These are phyloP conservation scores for Monosporascus sp. DNA, from an alignment of 2,329 filamentous ascomycete genomes.

Conservation along the genomic window DNA sequence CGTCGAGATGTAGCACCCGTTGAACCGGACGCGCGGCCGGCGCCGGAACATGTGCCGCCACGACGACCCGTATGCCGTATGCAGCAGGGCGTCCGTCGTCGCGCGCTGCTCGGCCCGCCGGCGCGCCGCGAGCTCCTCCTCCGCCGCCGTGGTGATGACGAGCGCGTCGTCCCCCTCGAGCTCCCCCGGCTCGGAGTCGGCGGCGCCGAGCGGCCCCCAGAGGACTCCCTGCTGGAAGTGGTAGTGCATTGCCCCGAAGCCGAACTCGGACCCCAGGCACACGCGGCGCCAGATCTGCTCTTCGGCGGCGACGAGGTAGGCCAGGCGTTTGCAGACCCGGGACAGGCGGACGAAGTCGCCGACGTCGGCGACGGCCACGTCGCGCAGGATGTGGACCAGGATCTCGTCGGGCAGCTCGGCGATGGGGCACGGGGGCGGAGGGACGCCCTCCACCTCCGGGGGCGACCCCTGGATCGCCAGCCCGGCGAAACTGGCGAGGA, in stretches of 20 bases:
- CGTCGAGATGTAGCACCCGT: constrained; percentile 92
- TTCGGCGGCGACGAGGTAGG: constrained; percentile 78
- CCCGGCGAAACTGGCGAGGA: constrained; percentile 70
- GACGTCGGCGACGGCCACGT: constrained; percentile 69
- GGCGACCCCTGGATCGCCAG: constrained; percentile 63
- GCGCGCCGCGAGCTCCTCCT: constrained; percentile 33
- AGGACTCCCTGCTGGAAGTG: constrained; percentile 60
- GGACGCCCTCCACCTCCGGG: constrained; percentile 65
- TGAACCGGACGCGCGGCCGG: constrained; percentile 85
- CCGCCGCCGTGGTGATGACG: constrained; percentile 31
- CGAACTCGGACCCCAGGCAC: constrained; percentile 64
- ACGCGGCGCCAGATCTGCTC: constrained; percentile 81
- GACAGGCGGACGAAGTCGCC: constrained; percentile 70
- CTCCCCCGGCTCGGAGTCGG: constrained; percentile 7
- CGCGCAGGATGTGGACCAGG: constrained; percentile 68
- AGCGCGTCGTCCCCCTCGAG: constrained; percentile 19
- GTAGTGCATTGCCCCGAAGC: constrained; percentile 81
- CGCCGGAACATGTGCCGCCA: constrained; percentile 71
- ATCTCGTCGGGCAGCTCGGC: constrained; percentile 76
- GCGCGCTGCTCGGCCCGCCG: constrained; percentile 28
- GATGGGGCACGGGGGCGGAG: constrained; percentile 74
- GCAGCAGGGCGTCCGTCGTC: constrained; percentile 37
- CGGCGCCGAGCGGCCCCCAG: constrained; percentile 45
- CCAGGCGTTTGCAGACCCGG: constrained; percentile 79
- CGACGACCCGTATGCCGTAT: constrained; percentile 41